Percentiles rank a stretch among this genome's conserved stretches.
These are phyloP conservation scores for Solanum habrochaites DNA, from an alignment of 257 asterid species.

Conservation along the genomic window DNA sequence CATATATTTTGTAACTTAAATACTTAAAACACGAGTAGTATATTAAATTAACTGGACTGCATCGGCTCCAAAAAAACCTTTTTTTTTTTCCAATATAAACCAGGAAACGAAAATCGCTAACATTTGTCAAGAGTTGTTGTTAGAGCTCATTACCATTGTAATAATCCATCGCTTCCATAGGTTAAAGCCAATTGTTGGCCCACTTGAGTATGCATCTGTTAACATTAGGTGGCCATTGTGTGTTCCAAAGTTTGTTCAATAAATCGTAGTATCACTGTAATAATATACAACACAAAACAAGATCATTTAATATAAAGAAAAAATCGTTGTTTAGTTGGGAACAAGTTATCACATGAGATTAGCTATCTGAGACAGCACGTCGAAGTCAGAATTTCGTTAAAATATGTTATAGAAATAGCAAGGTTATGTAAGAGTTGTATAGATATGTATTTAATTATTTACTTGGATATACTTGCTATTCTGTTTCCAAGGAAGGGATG, in stretches of 20 bases:
- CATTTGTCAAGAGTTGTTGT: background rate
- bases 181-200: background rate
- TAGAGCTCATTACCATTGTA: background rate
- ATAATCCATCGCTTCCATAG: background rate
- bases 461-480: too few species aligned
- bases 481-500: too few species aligned
- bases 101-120: background rate
- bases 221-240: background rate
- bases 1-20: background rate
- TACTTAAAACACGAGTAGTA: background rate
- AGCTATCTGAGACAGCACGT: too few species aligned
- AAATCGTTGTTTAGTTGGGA: background rate
- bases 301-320: background rate
- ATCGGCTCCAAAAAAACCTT: too few species aligned
- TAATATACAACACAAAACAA: background rate
- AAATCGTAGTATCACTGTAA: background rate
- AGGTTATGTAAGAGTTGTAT: too few species aligned
- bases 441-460: too few species aligned
- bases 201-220: background rate
- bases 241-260: background rate
- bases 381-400: too few species aligned
- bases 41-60: background rate
- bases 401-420: too few species aligned
- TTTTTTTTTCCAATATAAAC: background rate
- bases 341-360: background rate